A percentile compares a stretch with the other conserved stretches of the same genome.
Conservation (phyloP, 164 flowering plant species). For the Macadamia tetraphylla region DNA sequence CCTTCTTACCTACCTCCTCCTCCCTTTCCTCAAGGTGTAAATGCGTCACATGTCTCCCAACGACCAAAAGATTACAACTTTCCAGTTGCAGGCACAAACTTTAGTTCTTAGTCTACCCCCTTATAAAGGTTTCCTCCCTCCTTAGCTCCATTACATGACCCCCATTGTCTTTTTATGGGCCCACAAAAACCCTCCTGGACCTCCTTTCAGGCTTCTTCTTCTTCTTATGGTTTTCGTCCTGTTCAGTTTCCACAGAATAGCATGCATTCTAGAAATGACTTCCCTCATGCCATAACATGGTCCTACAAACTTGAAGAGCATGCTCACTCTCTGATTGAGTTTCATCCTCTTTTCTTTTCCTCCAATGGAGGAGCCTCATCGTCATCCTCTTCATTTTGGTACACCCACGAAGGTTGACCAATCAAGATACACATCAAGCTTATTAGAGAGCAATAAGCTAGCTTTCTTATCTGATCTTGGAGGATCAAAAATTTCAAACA, state of each 20-base stretch:
- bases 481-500: constrained; percentile 35
- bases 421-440: neutral
- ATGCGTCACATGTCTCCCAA: constrained; percentile 22
- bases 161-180: constrained; percentile 21
- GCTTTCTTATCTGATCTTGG: constrained; percentile 27
- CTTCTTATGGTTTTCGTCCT: constrained; percentile 17
- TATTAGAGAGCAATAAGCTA: constrained; percentile 15
- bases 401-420: constrained; percentile 22
- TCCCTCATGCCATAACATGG: constrained; percentile 20
- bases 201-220: constrained; percentile 19
- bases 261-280: constrained; percentile 29
- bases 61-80: constrained; percentile 16
- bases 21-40: constrained; percentile 22
- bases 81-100: constrained; percentile 17
- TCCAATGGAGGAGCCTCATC: constrained; percentile 26
- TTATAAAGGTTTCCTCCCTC: constrained; percentile 23
- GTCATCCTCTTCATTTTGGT: constrained; percentile 15
- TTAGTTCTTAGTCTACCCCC: constrained; percentile 21
- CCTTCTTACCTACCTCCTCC: constrained; percentile 14
- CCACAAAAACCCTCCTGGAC: constrained; percentile 33
- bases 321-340: constrained; percentile 26
- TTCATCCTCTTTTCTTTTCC: constrained; percentile 24
- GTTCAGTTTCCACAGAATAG: constrained; percentile 36
- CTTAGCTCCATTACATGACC: constrained; percentile 30
- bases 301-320: constrained; percentile 24